A percentile compares a stretch with the other conserved stretches of the same genome.
These are phyloP conservation scores for Trichomonas vaginalis DNA, from an alignment of 208 protist species.

Conservation along the genomic window DNA sequence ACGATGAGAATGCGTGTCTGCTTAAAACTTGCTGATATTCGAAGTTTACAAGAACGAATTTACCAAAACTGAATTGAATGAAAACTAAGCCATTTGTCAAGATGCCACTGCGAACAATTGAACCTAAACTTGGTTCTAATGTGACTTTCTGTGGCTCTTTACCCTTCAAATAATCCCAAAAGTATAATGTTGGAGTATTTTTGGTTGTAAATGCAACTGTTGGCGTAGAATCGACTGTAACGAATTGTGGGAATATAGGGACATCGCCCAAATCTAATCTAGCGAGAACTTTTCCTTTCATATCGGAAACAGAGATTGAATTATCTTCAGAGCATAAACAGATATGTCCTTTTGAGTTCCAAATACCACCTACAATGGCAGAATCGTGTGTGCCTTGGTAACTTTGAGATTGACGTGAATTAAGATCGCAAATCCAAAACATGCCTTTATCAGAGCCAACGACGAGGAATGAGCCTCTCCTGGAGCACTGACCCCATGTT, in stretches of 20 bases:
- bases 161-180: not conserved
- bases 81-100: not conserved
- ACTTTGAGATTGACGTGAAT: not conserved
- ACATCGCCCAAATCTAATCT: not conserved
- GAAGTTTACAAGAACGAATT: not conserved
- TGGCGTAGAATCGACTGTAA: not conserved
- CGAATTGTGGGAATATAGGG: not conserved
- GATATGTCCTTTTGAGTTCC: not conserved
- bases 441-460: not conserved
- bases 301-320: not conserved
- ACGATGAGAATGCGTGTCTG: not conserved
- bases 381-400: not conserved
- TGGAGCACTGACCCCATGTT: not conserved
- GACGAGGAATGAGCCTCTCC: not conserved
- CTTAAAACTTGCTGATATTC: not conserved
- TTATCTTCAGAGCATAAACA: not conserved
- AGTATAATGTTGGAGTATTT: not conserved
- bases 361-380: not conserved
- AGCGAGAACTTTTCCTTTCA: not conserved
- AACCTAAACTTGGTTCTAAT: not conserved
- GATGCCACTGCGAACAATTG: not conserved
- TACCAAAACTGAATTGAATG: not conserved
- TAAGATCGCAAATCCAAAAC: conserved; percentile 5
- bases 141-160: not conserved
- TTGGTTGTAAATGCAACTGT: not conserved